Evolutionary conservation across 2,329 filamentous ascomycete species (phyloP), one percentile per base, ranked within the genome.

Genomic region (Alternaria conjuncta): DNA sequence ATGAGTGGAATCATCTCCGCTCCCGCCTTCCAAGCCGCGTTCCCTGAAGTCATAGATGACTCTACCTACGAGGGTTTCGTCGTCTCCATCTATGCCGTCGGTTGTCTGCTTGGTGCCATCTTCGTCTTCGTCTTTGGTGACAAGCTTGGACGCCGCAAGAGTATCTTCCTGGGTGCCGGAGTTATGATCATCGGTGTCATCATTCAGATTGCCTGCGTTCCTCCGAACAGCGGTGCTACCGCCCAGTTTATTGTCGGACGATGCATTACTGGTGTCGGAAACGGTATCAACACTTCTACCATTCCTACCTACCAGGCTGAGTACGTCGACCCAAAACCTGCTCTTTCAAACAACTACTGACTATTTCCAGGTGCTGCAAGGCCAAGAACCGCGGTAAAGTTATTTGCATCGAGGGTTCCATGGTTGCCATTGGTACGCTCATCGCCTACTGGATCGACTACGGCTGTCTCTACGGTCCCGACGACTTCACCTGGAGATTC

Each of bases 371-470:
- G 36, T 74, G 83, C 71, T 84, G 83, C 13, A 81, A 81, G 58
- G 84, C 86, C 0, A 84, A 84, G 74, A 88, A 88, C 75, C 84
- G 87, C 68, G 87, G 87, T 66, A 83, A 87, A 54, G 78, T 89
- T 59, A 88, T 89, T 67, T 87, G 86, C 75, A 85, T 88, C 54
- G 86, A 83, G 71, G 84, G 82, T 71, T 84, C 84, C 73, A 80
- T 80, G 54, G 83, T 85, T 57, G 83, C 83, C 32, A 83, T 85
- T 54, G 84, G 84, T 54, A 84, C 82, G 46, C 74, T 82, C 23
- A 83, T 85, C 50, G 83, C 84, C 13, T 85, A 85, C 76, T 85
- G 83, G 83, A 83, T 84, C 65, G 83, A 85, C 56, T 85, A 82
- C 55, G 84, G 83, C 56, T 81, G 72, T 68, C 67, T 73, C 6